phyloP scores from a whole-genome alignment of 768 basidiomycete species.

The Pulveroboletus frians region DNA sequence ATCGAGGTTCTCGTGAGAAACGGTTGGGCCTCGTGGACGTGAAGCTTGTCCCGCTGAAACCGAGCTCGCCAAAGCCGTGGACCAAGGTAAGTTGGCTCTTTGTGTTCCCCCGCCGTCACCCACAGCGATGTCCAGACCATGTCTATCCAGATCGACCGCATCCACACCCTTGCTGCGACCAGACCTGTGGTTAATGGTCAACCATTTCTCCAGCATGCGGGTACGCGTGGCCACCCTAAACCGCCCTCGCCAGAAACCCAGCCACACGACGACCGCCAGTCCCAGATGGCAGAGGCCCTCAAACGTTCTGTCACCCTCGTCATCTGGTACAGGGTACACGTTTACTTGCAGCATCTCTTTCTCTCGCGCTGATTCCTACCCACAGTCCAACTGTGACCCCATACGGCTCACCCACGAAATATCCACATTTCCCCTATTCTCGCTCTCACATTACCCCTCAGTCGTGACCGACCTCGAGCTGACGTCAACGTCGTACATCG shows the following conservation, averaged over 20 bases:
- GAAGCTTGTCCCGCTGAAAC: conserved; percentile 12
- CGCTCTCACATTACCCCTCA: conserved; percentile 47
- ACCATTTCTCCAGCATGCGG: conserved; percentile 9
- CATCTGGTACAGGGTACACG: conserved; percentile 60
- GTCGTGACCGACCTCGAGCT: conserved; percentile 55
- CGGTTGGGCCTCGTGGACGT: conserved; percentile 16
- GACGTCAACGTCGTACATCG: conserved; percentile 48
- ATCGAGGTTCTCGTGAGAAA: conserved; percentile 11
- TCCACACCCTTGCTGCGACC: conserved; percentile 18
- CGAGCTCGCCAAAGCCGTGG: conserved; percentile 12
- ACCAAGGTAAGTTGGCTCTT: conserved; percentile 6
- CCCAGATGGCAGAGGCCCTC: conserved; percentile 34
- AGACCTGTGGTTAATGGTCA: conserved; percentile 6
- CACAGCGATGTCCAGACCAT: conserved; percentile 6
- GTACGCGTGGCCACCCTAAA: conserved; percentile 7
- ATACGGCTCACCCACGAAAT: conserved; percentile 54
- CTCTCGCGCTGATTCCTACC: conserved; percentile 2
- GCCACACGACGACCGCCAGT: conserved; percentile 22
- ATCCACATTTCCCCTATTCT: conserved; percentile 62
- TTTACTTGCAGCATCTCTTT: not conserved
- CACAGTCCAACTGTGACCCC: conserved; percentile 48
- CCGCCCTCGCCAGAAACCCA: conserved; percentile 9
- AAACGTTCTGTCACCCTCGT: conserved; percentile 58
- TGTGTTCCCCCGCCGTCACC: not conserved
- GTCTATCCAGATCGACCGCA: conserved; percentile 29